phyloP scores from a whole-genome alignment of 192 early-diverging fungal species.

The Dissophora ornata region DNA sequence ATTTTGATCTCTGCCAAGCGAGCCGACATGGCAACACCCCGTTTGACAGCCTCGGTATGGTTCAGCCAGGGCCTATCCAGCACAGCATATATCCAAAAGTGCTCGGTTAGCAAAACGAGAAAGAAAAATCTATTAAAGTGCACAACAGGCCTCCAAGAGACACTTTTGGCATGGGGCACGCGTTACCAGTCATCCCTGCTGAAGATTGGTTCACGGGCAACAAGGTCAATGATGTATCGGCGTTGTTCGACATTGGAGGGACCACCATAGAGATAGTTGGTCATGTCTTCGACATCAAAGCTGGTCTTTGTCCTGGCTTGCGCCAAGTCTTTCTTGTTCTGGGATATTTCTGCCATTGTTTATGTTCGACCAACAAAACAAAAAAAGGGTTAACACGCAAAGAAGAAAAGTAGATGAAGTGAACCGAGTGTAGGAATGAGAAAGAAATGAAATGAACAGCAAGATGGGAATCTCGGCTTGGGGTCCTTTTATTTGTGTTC shows the following conservation, averaged over 20 bases:
- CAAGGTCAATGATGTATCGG: conserved; percentile 38
- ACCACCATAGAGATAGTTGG: conserved; percentile 80
- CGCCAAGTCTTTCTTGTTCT: conserved; percentile 59
- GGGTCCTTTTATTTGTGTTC: not conserved
- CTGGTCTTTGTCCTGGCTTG: conserved; percentile 74
- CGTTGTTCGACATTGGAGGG: conserved; percentile 46
- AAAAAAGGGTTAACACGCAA: not conserved
- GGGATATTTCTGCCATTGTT: conserved; percentile 14
- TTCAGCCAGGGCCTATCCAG: conserved; percentile 35
- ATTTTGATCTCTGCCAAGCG: conserved; percentile 51
- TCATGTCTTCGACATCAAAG: conserved; percentile 79
- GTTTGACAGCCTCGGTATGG: conserved; percentile 52
- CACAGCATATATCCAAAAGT: not conserved
- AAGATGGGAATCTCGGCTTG: not conserved
- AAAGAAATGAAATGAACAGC: not conserved
- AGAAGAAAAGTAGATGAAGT: not conserved
- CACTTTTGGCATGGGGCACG: too few relatives aligned
- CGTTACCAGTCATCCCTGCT: conserved; percentile 51
- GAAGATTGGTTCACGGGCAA: conserved; percentile 45
- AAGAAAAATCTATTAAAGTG: too few relatives aligned
- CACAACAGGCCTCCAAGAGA: too few relatives aligned
- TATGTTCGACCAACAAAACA: not conserved
- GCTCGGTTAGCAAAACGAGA: too few relatives aligned
- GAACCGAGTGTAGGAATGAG: not conserved
- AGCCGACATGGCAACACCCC: conserved; percentile 51